Base-by-base conservation (phyloP, 2,329 filamentous ascomycete species). In the Apiospora malaysiana region DNA sequence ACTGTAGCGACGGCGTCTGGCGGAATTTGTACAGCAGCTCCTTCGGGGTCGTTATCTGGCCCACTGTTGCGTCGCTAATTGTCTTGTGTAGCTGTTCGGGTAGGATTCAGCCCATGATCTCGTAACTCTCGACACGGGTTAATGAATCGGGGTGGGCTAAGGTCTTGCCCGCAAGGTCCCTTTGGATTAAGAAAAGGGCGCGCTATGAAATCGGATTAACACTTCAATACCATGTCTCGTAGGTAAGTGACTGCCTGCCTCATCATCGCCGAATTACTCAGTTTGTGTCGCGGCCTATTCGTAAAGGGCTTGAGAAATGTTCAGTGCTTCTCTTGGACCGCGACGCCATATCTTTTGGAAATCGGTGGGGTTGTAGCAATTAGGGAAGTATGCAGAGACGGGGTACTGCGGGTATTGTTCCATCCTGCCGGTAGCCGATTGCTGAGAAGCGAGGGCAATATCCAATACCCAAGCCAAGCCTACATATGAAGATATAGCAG, bases 1-100 rank as follows among this genome's bases (percentile, higher is more conserved):
- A 80, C 21, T 83, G 85, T 56, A 79, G 82, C 0, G 77, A 82
- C 10, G 85, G 88, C 74, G 82, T 79, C 21, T 47, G 46, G 4
- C 46, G 46, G 2, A n/a, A 21, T 7, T 47, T 47, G 18, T 47
- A 21, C 6, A 47, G 18, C 18, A 47, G 46, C 46, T 47, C 47
- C 23, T 14, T 7, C 9, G n/a, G 47, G 7, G 8, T 23, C n/a
- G n/a, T 49, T 6, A 14, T 49, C 47, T 49, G n/a, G n/a, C 47
- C n/a, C 9, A 8, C 47, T 2, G 47, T 25, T 3, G 47, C n/a
- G 9, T 25, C 23, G 47, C 47, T n/a, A 8, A 49, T 25, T 2
- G 2, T 5, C 8, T 12, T 4, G 2, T 49, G 47, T 1, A 49
- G 47, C 47, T 14, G n/a, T n/a, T 49, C n/a, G 47, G 9, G 47